Evolutionary conservation across 352 stramenopile genomes (phyloP), one percentile per base, ranked within the genome.

Genomic region (Globisporangium nodosum): DNA sequence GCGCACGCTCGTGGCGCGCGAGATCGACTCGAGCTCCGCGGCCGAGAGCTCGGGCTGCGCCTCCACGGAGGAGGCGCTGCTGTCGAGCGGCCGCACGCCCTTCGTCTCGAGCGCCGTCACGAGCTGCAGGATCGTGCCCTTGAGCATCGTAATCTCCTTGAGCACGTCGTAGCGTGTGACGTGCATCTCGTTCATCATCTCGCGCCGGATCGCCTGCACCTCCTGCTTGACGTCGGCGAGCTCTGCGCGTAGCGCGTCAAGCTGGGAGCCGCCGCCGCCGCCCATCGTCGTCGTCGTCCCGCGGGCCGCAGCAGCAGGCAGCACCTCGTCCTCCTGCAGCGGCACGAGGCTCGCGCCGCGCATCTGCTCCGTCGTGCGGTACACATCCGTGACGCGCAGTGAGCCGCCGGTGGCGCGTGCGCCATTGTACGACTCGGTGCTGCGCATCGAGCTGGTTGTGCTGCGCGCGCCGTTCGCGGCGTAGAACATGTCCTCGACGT

Each of bases 111-210:
- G 55, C 27, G 73, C 65, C 4, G 69, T 65, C 24, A 77, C 51
- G 13, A 94, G 69, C 59, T 88, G 73, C 33, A 77, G 57, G 63
- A 94, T 82, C n/a, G 78, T 75, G 31, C 85, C 81, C 43, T 90
- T 87, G 49, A 94, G 80, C 71, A 92, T 69, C 47, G 80, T 73
- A 21, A 94, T 64, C 59, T 94, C 85, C 63, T 94, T 94, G 46
- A 94, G 71, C 52, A 94, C 66, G 56, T 94, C 85, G 73, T 94
- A 94, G 18, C 81, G 78, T 35, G 78, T 89, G 27, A 81, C 64
- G 60, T 92, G 85, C 58, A 94, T 71, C 67, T 92, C 85, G 53
- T 91, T 88, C 78, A 94, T 90, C 57, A 94, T 73, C 56, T 94
- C 82, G 45, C 80, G 76, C 13, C 76, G 76, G 48, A 92, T 87